These are phyloP conservation scores for Hanseniaspora pseudoguilliermondii DNA, from an alignment of 805 yeast species.

Conservation along the genomic window DNA sequence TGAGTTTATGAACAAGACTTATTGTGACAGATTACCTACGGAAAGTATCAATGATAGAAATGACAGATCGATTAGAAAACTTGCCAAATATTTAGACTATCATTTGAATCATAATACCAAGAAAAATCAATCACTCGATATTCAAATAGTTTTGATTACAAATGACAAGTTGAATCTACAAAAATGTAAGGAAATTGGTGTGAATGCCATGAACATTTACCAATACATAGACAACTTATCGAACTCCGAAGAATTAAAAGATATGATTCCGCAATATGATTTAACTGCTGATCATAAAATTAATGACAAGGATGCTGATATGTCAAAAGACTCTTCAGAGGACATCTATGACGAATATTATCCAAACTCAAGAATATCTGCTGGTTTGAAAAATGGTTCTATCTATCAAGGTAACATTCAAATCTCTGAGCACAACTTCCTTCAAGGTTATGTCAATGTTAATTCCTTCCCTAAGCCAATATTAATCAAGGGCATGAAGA, in stretches of 20 bases:
- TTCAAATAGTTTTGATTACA: slow-evolving; percentile 50
- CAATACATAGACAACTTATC: slow-evolving; percentile 63
- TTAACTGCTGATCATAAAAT: slow-evolving; percentile 7
- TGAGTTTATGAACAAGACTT: slow-evolving; percentile 69
- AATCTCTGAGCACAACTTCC: slow-evolving; percentile 72
- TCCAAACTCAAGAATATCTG: slow-evolving; percentile 69
- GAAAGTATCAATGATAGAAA: slow-evolving; percentile 82
- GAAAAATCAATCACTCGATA: slow-evolving; percentile 17
- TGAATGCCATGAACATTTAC: slow-evolving; percentile 44
- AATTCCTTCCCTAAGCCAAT: slow-evolving; percentile 69
- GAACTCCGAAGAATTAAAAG: slow-evolving; percentile 61
- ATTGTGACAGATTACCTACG: slow-evolving; percentile 42
- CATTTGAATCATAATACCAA: slow-evolving; percentile 38
- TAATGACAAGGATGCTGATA: slow-evolving; percentile 23
- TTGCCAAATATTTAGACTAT: slow-evolving; percentile 54
- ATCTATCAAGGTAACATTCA: slow-evolving; percentile 73
- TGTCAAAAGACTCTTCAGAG: slow-evolving; percentile 21
- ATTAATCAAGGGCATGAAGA: slow-evolving; percentile 67
- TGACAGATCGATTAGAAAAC: slow-evolving; percentile 74
- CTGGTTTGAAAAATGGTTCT: slow-evolving; percentile 79
- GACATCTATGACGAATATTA: slow-evolving; percentile 61
- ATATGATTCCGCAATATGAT: slow-evolving; percentile 50
- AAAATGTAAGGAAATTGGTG: slow-evolving; percentile 42
- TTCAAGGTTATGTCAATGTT: slow-evolving; percentile 72
- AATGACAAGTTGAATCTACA: slow-evolving; percentile 59